A percentile compares a stretch with the other conserved stretches of the same genome.
These are phyloP conservation scores for Monosporascus sp. DNA, from an alignment of 2,329 filamentous ascomycete species.

Conservation along the genomic window DNA sequence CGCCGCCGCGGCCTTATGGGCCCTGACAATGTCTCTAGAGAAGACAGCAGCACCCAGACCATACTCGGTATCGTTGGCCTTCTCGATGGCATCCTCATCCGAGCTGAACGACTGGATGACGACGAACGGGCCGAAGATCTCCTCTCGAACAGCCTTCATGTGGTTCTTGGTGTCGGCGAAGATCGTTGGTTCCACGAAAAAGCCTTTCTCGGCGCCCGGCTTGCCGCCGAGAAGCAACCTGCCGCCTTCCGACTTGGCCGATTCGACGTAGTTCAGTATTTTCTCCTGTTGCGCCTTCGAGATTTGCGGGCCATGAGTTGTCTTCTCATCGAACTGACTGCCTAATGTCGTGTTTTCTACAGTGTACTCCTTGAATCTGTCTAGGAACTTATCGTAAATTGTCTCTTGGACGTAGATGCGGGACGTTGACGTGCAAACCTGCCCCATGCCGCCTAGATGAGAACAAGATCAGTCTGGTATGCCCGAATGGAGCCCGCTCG, in stretches of 20 bases:
- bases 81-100: conserved; percentile 35
- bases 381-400: conserved; percentile 59
- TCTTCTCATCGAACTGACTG: conserved; percentile 63
- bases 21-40: conserved; percentile 48
- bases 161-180: conserved; percentile 35
- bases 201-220: conserved; percentile 37
- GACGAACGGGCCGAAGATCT: conserved; percentile 43
- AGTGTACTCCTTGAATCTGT: conserved; percentile 55
- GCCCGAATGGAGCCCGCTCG: background rate
- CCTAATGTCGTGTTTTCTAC: conserved; percentile 59
- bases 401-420: conserved; percentile 59
- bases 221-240: conserved; percentile 57
- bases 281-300: conserved; percentile 66
- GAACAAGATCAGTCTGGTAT: background rate
- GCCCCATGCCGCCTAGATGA: conserved; percentile 38
- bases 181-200: conserved; percentile 41
- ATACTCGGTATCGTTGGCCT: conserved; percentile 51
- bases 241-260: conserved; percentile 64
- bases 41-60: conserved; percentile 60
- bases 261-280: conserved; percentile 64
- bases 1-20: conserved; percentile 44
- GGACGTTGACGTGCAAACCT: conserved; percentile 63
- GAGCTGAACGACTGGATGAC: conserved; percentile 37
- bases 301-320: conserved; percentile 71
- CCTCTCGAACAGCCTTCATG: conserved; percentile 42